Conservation (phyloP, 306 rosid genomes). For the Astragalus glycyphyllos region DNA sequence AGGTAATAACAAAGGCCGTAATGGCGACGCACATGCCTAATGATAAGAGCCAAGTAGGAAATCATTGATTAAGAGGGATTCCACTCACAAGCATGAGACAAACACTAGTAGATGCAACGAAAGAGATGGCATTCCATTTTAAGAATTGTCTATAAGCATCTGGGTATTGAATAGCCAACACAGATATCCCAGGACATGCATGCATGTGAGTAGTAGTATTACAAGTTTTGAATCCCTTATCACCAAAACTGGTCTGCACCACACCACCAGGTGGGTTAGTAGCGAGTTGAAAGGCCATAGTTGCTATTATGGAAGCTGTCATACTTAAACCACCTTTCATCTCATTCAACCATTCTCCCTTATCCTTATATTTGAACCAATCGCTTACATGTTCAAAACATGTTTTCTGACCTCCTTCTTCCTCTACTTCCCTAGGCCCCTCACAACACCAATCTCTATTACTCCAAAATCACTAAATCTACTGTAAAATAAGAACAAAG, state of each 20-base stretch:
- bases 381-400: not conserved
- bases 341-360: not conserved
- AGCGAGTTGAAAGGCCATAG: constrained; percentile 12
- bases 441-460: no score
- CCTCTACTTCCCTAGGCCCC: no score
- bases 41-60: constrained; percentile 16
- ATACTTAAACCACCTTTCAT: constrained; percentile 24
- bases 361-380: not conserved
- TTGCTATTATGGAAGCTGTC: constrained; percentile 8
- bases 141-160: fast-evolving
- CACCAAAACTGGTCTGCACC: not conserved
- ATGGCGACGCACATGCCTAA: not conserved
- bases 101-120: not conserved
- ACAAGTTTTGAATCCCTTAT: no score
- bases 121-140: not conserved
- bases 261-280: constrained; percentile 13
- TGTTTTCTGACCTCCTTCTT: no score
- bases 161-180: not conserved
- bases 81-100: constrained; percentile 33
- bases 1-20: not conserved
- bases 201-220: no score
- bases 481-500: no score
- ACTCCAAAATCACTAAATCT: no score
- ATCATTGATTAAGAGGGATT: not conserved
- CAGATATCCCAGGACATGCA: constrained; percentile 22